These are phyloP conservation scores for Colletotrichum tabaci DNA, from an alignment of 2,329 filamentous ascomycete genomes.

Conservation along the genomic window DNA sequence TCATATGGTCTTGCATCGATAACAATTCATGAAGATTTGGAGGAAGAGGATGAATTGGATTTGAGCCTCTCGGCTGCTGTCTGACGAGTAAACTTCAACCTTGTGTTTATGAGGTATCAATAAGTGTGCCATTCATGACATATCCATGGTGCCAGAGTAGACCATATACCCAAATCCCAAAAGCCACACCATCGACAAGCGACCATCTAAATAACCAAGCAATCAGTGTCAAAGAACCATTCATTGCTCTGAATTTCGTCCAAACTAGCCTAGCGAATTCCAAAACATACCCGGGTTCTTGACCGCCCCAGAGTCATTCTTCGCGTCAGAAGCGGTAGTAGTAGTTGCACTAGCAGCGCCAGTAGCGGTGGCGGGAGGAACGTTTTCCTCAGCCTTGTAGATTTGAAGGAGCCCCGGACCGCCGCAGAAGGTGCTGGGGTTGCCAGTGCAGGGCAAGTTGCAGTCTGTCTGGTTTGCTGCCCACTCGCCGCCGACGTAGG, in stretches of 20 bases:
- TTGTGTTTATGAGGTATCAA: too few relatives aligned
- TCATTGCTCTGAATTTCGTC: neutral
- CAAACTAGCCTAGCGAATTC: neutral
- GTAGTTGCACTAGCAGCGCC: neutral
- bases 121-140: neutral
- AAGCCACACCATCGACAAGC: neutral
- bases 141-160: neutral
- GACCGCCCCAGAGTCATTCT: neutral
- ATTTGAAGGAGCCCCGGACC: neutral
- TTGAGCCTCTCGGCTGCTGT: too few relatives aligned
- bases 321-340: neutral
- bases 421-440: neutral
- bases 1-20: neutral
- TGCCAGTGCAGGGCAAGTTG: conserved; percentile 3
- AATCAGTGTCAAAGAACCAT: neutral
- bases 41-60: too few relatives aligned
- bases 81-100: too few relatives aligned
- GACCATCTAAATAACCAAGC: neutral
- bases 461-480: conserved; percentile 7
- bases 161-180: neutral
- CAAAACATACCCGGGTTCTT: conserved; percentile 3
- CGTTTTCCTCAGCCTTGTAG: neutral
- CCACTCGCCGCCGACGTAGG: conserved; percentile 2
- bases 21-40: neutral
- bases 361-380: neutral